phyloP scores from a whole-genome alignment of 176 grass and related monocot genomes.

The Phyllostachys edulis region DNA sequence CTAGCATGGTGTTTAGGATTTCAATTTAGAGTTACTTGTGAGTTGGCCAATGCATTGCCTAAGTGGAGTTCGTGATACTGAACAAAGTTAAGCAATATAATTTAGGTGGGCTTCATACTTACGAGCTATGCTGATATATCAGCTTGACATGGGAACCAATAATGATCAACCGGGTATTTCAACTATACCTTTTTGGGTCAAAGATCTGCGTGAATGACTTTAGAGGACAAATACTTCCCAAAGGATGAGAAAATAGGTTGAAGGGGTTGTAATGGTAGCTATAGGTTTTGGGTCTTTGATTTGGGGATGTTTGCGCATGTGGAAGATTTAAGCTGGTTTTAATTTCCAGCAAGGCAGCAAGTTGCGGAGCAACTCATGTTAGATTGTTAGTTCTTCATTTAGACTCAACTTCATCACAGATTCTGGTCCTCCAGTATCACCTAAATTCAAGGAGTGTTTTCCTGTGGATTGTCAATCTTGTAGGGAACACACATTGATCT shows the following conservation, averaged over 20 bases:
- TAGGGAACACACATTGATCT: not conserved
- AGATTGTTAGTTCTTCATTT: conserved; percentile 12
- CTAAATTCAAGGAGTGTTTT: not conserved
- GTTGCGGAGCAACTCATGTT: not conserved
- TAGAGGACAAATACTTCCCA: not conserved
- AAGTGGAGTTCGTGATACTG: not conserved
- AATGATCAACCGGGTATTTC: not conserved
- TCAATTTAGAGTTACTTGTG: not conserved
- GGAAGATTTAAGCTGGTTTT: conserved; percentile 35
- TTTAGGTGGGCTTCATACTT: not conserved
- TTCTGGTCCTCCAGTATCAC: conserved; percentile 4
- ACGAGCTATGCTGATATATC: not conserved
- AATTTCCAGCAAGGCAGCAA: not conserved
- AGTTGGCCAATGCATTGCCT: conserved; percentile 10
- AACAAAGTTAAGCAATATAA: conserved; percentile 5
- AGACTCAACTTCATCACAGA: conserved; percentile 24
- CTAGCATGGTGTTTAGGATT: not conserved
- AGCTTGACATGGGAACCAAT: conserved; percentile 2
- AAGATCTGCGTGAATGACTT: not conserved
- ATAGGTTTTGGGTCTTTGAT: not conserved
- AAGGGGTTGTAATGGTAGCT: not conserved
- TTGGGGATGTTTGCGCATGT: not conserved
- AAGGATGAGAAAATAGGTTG: not conserved
- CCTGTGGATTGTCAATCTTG: not conserved
- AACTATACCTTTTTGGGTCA: not conserved